phyloP scores from a whole-genome alignment of 164 flowering plant species.

The Tinospora cordifolia region DNA sequence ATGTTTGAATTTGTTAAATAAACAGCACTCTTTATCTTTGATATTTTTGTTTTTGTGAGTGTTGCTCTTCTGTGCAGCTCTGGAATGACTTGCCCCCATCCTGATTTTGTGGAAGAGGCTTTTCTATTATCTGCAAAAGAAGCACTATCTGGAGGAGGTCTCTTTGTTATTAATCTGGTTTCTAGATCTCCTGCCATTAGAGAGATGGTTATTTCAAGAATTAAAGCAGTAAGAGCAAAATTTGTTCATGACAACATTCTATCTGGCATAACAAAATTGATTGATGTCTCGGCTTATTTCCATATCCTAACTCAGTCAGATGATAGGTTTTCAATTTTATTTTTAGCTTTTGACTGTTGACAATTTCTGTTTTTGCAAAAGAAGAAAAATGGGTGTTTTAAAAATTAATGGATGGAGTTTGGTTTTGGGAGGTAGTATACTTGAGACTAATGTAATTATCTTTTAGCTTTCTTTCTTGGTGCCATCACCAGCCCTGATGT shows the following conservation, averaged over 20 bases:
- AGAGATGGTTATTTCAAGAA: constrained; percentile 54
- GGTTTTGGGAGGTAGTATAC: neutral
- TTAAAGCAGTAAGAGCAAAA: constrained; percentile 50
- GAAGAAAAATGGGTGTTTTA: too few relatives aligned
- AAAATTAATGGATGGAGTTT: neutral
- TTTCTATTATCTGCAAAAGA: constrained; percentile 58
- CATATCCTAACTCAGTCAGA: neutral
- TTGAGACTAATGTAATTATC: too few relatives aligned
- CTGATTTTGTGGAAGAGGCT: constrained; percentile 68
- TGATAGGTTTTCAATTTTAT: neutral
- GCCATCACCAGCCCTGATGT: too few relatives aligned
- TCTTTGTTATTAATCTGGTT: constrained; percentile 75
- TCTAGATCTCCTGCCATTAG: constrained; percentile 64
- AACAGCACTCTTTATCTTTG: neutral
- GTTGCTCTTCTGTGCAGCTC: constrained; percentile 45
- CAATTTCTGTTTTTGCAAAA: too few relatives aligned
- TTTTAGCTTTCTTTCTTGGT: too few relatives aligned
- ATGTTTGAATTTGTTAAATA: neutral
- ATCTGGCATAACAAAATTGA: neutral
- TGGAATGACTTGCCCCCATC: constrained; percentile 86
- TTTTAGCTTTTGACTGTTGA: too few relatives aligned
- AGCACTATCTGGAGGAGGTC: constrained; percentile 61
- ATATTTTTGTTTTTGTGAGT: constrained; percentile 2
- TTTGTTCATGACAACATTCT: neutral
- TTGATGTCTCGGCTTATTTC: neutral